Base-by-base conservation (phyloP, 371 early-diverging fungal genomes). In the Lichtheimia corymbifera region DNA sequence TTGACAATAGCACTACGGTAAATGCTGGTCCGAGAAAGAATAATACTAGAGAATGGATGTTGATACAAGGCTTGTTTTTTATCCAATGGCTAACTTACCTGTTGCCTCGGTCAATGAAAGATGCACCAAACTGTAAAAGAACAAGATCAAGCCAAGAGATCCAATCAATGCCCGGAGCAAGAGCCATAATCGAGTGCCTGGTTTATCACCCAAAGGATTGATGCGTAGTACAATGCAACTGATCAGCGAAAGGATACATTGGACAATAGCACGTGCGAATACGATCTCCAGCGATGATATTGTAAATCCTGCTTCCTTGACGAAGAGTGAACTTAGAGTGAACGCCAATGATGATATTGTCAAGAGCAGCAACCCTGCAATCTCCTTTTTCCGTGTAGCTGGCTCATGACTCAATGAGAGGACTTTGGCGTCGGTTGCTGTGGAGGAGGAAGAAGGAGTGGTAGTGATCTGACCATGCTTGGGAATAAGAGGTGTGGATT, bases 1-100 rank as follows among this genome's bases (percentile, higher is more conserved):
- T 28, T 22, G 77, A 62, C 5, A 88, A 88, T n/a, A 91, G 59
- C 22, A 92, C 70, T 11, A 90, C 85, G 2, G 91, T 92, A 58
- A 92, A 88, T 6, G 86, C 81, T 5, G 94, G 93, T 1, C 87
- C 87, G 15, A 89, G 83, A 65, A 92, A 93, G 69, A 92, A 92
- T 9, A 92, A 64, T 7, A 89, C 80, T 80, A 44, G 18, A 43
- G 47, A 52, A 51, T 7, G 24, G 7, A 13, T 53, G 13, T 6
- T 40, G 11, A 24, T 5, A 30, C 9, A 40, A n/a, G 4, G 6
- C 12, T 45, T 52, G 25, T 28, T 15, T 35, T 11, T 12, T 13
- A 0, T 22, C 4, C 2, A 50, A 11, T 35, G 9, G 41, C 6
- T 50, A 15, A 15, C n/a, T 69, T 66, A 74, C 77, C 89, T 1